phyloP scores from a whole-genome alignment of 2,329 filamentous ascomycete species.

The Paradendryphiella salina region DNA sequence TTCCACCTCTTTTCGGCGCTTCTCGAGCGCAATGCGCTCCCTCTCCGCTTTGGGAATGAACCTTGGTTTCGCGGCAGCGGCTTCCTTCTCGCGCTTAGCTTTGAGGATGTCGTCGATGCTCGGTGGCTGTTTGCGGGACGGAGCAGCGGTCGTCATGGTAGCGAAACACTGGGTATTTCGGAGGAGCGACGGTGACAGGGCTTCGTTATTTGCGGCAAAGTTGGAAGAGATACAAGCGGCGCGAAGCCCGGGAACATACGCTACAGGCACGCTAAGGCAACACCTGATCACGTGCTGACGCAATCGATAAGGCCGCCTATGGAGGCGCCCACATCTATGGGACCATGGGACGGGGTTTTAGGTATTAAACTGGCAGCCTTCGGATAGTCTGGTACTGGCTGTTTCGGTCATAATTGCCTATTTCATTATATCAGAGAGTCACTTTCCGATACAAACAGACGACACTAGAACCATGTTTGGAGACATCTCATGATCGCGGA shows the following conservation, averaged over 20 bases:
- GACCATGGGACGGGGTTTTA: too few species aligned
- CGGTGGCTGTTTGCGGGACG: conserved; percentile 57
- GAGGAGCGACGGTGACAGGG: not conserved
- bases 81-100: conserved; percentile 84
- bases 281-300: conserved; percentile 21
- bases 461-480: conserved; percentile 9
- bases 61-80: conserved; percentile 82
- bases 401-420: too few species aligned
- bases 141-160: conserved; percentile 6
- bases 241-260: conserved; percentile 6
- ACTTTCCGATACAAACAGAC: too few species aligned
- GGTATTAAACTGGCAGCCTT: too few species aligned
- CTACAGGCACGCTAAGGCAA: conserved; percentile 18
- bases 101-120: conserved; percentile 84
- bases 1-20: conserved; percentile 71
- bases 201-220: not conserved
- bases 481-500: conserved; percentile 16
- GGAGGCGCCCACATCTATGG: not conserved
- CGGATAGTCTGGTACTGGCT: too few species aligned
- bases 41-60: conserved; percentile 83
- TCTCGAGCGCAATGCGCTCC: conserved; percentile 77
- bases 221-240: not conserved
- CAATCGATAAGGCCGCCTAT: conserved; percentile 6
- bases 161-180: not conserved
- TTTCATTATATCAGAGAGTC: too few species aligned